These are phyloP conservation scores for Yamagishiella unicocca DNA, from an alignment of 139 green algal species.

Conservation along the genomic window DNA sequence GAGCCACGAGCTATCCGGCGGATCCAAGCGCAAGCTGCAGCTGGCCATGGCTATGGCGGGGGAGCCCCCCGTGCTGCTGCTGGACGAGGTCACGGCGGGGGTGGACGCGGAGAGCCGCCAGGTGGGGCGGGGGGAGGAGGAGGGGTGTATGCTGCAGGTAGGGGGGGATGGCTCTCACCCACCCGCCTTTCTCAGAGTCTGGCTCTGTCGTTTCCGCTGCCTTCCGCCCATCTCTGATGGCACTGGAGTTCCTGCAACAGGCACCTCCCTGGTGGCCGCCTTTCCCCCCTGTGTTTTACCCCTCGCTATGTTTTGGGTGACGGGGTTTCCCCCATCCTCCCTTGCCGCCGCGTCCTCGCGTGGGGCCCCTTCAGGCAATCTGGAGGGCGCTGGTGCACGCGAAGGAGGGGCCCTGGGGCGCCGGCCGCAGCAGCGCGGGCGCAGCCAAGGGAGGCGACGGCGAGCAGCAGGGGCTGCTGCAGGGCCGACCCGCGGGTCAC, in stretches of 20 bases:
- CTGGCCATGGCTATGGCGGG: constrained; percentile 23
- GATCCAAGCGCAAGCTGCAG: constrained; percentile 34
- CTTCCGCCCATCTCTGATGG: too few species aligned
- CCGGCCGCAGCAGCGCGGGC: background rate
- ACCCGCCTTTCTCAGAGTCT: too few species aligned
- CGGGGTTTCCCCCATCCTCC: too few species aligned
- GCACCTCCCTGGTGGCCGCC: too few species aligned
- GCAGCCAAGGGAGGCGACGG: background rate
- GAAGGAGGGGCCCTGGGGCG: constrained; percentile 24
- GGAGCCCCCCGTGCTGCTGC: constrained; percentile 28
- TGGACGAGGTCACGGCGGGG: constrained; percentile 36
- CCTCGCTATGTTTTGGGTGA: too few species aligned
- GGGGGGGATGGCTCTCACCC: too few species aligned
- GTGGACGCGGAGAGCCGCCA: constrained; percentile 29
- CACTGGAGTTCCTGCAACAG: too few species aligned
- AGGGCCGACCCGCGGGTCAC: background rate
- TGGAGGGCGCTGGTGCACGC: background rate
- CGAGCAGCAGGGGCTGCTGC: background rate
- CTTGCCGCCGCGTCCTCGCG: too few species aligned
- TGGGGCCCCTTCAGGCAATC: constrained; percentile 14
- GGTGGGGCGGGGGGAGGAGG: background rate
- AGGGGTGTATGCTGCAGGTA: background rate
- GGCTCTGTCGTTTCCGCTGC: too few species aligned
- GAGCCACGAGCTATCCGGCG: constrained; percentile 1
- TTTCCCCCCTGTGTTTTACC: too few species aligned